Evolutionary conservation across 768 basidiomycete species (phyloP).

Genomic region (Boletus sensibilis): DNA sequence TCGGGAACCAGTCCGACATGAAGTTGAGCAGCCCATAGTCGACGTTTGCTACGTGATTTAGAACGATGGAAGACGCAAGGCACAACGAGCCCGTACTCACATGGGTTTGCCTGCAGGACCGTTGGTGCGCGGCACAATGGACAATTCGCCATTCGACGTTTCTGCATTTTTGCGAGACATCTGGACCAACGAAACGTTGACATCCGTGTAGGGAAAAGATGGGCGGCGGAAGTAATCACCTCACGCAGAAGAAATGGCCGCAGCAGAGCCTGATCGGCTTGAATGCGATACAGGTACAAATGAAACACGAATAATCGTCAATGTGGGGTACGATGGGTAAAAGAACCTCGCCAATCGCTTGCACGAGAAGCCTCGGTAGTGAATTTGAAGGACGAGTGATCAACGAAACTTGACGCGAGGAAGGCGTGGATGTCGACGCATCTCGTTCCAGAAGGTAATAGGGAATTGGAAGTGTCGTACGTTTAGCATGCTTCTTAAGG

Average conservation of each 20-base stretch:
- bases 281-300: conserved; percentile 89
- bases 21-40: conserved; percentile 80
- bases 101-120: conserved; percentile 71
- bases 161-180: conserved; percentile 90
- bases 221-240: conserved; percentile 33
- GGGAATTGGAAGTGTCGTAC: conserved; percentile 76
- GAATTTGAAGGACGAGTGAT: conserved; percentile 34
- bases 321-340: conserved; percentile 77
- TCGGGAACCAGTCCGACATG: conserved; percentile 91
- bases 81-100: conserved; percentile 43
- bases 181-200: conserved; percentile 29
- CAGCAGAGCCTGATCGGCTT: conserved; percentile 85
- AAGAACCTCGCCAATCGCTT: conserved; percentile 78
- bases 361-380: conserved; percentile 66
- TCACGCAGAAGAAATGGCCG: conserved; percentile 74
- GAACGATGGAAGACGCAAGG: neutral
- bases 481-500: conserved; percentile 91
- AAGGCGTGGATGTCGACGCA: conserved; percentile 9
- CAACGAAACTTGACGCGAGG: conserved; percentile 33
- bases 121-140: conserved; percentile 82
- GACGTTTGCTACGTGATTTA: conserved; percentile 55
- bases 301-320: conserved; percentile 84
- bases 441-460: conserved; percentile 23
- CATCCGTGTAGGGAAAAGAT: neutral
- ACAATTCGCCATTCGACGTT: conserved; percentile 68